Evolutionary conservation across 306 rosid genomes (phyloP).

Genomic region (Vigna radiata): DNA sequence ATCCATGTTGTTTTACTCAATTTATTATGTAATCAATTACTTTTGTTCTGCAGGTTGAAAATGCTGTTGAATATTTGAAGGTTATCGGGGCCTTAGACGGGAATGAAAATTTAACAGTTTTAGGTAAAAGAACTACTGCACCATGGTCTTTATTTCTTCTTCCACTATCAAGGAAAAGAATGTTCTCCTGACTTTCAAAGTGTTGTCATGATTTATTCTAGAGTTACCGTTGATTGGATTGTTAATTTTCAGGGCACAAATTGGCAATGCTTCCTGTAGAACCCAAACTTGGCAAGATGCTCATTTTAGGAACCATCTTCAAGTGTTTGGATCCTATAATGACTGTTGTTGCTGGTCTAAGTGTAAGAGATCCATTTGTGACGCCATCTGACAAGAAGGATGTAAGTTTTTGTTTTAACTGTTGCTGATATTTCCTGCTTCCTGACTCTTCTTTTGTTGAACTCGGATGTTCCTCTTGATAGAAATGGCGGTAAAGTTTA

Average conservation of each 20-base stretch:
- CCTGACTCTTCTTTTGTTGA: neutral
- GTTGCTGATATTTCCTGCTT: neutral
- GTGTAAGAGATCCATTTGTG: slow-evolving; percentile 95
- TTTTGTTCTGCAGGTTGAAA: slow-evolving; percentile 76
- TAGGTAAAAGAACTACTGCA: slow-evolving; percentile 61
- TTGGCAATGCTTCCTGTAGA: slow-evolving; percentile 93
- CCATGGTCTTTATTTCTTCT: slow-evolving; percentile 40
- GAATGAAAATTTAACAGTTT: slow-evolving; percentile 81
- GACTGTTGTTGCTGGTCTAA: slow-evolving; percentile 95
- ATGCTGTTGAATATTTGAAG: slow-evolving; percentile 92
- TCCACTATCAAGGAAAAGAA: slow-evolving; percentile 19
- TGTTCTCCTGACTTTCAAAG: slow-evolving; percentile 1
- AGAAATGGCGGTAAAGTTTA: slow-evolving; percentile 32
- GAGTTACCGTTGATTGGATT: slow-evolving; percentile 32
- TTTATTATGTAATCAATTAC: slow-evolving; percentile 21
- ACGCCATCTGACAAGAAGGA: slow-evolving; percentile 88
- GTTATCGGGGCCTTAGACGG: slow-evolving; percentile 89
- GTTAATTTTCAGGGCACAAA: slow-evolving; percentile 75
- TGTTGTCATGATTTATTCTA: slow-evolving; percentile 12
- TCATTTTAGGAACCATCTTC: slow-evolving; percentile 84
- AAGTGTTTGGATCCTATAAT: slow-evolving; percentile 93
- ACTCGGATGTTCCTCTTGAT: slow-evolving; percentile 29
- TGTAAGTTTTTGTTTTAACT: slow-evolving; percentile 61
- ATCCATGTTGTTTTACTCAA: slow-evolving; percentile 39
- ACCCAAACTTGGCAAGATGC: slow-evolving; percentile 99